Conservation (phyloP, 768 basidiomycete species). For the Psilocybe tampanensis region DNA sequence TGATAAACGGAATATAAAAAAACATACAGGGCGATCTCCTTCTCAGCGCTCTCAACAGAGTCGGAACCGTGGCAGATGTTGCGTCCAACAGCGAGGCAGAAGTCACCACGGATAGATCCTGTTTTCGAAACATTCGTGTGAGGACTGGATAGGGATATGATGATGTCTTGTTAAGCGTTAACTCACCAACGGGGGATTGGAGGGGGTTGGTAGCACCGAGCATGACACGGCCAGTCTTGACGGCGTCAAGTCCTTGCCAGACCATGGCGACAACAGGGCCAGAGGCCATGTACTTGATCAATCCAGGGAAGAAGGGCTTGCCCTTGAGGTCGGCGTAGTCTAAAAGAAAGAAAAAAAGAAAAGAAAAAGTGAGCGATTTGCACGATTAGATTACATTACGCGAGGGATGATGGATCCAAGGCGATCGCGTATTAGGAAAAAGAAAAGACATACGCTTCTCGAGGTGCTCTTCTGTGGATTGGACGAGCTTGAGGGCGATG, state of each 20-base stretch:
- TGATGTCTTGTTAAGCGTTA: too few species aligned
- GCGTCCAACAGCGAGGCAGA: conserved; percentile 89
- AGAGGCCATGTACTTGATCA: conserved; percentile 95
- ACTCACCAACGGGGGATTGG: conserved; percentile 80
- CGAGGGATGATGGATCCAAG: not conserved
- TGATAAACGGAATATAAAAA: not conserved
- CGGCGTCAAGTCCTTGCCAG: conserved; percentile 92
- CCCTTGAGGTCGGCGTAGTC: conserved; percentile 96
- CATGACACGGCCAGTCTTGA: conserved; percentile 95
- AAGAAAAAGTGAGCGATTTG: not conserved
- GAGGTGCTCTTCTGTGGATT: conserved; percentile 80
- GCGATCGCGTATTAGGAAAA: not conserved
- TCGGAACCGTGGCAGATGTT: conserved; percentile 95
- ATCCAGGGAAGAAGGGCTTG: conserved; percentile 94
- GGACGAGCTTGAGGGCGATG: conserved; percentile 89
- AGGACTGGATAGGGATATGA: too few species aligned
- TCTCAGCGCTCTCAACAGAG: conserved; percentile 86
- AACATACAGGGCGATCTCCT: conserved; percentile 90
- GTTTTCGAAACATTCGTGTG: too few species aligned
- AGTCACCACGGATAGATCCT: conserved; percentile 98
- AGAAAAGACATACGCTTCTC: conserved; percentile 70
- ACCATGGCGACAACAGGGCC: conserved; percentile 97
- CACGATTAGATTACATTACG: conserved; percentile 4
- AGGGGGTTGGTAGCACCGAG: conserved; percentile 98
- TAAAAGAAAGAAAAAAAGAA: conserved; percentile 31